Base-by-base conservation (phyloP, 441 rosid genomes). In the Euphorbia celastroides region DNA sequence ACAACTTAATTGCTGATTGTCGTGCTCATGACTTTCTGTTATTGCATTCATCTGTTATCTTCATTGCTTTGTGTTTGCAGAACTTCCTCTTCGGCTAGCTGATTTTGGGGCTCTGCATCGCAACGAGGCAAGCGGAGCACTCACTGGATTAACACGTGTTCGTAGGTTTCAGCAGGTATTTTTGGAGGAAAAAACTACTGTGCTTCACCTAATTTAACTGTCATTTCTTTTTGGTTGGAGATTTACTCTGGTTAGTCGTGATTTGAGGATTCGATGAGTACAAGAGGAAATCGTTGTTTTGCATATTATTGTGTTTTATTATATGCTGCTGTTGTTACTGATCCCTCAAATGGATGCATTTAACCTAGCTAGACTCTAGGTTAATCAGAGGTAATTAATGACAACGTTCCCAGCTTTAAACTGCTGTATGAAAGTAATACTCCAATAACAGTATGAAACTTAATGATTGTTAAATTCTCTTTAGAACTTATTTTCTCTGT, bases 81-180 rank as follows among this genome's bases (percentile, higher is more conserved):
- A 92, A 74, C 89, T 95, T 74, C 99, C 98, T 74, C 82, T 95
- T 64, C 82, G 97, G 64, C 27, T 88, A 75, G 99, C 99, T 66
- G 97, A 95, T 84, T 95, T 89, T 78, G 98, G 99, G 54, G 98
- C 83, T 64, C 78, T 95, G 78, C 98, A 92, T 80, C 97, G 97
- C 22, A 92, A 95, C 52, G 99, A 95, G 83, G 99, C 99, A 69
- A 90, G 98, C 81, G 99, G 98, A 70, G 99, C 96, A 46, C 96
- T 95, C 66, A 88, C 92, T 69, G 98, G 99, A 68, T 80, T 95
- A 81, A 92, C 97, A 68, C 96, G 97, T 69, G 99, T 95, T 65
- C 81, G 97, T 74, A 90, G 99, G 77, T 92, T 95, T 81, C 96
- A 90, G 81, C 99, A 95, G 96, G 97, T 94, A 73, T 70, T 22